Conservation (phyloP, 2,329 filamentous ascomycete genomes). For the Sclerotinia nivalis region DNA sequence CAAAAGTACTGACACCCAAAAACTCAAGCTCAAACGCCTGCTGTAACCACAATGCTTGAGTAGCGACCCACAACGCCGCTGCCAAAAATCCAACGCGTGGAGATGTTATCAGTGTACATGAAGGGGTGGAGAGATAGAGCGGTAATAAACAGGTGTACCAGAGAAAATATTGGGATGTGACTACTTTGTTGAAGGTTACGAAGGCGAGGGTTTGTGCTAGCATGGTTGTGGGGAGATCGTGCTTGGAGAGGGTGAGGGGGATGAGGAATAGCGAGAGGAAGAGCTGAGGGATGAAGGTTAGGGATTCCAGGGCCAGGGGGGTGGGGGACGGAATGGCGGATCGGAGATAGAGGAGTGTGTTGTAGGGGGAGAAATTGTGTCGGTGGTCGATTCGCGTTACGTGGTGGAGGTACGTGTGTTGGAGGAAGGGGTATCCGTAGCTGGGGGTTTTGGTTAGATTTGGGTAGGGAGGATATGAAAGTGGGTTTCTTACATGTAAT, state of each 20-base stretch:
- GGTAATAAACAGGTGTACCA: conserved; percentile 97
- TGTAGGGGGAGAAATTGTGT: conserved; percentile 98
- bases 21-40: conserved; percentile 78
- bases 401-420: conserved; percentile 92
- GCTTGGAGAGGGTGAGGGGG: conserved; percentile 74
- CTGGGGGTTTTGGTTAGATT: conserved; percentile 43
- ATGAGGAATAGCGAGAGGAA: conserved; percentile 76
- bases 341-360: conserved; percentile 82
- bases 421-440: conserved; percentile 78
- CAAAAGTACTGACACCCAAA: conserved; percentile 77
- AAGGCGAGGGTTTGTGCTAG: conserved; percentile 96
- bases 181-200: conserved; percentile 95
- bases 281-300: conserved; percentile 89
- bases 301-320: conserved; percentile 61
- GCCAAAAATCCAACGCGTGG: conserved; percentile 64
- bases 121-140: conserved; percentile 81
- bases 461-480: neutral
- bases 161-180: conserved; percentile 75
- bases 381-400: conserved; percentile 91
- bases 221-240: conserved; percentile 79
- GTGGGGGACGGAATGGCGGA: conserved; percentile 56
- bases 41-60: conserved; percentile 75
- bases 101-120: conserved; percentile 68
- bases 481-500: conserved; percentile 56
- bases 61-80: conserved; percentile 69